phyloP scores from a whole-genome alignment of 495 filamentous ascomycete species.

The Pseudomonodictys pantanalensis region DNA sequence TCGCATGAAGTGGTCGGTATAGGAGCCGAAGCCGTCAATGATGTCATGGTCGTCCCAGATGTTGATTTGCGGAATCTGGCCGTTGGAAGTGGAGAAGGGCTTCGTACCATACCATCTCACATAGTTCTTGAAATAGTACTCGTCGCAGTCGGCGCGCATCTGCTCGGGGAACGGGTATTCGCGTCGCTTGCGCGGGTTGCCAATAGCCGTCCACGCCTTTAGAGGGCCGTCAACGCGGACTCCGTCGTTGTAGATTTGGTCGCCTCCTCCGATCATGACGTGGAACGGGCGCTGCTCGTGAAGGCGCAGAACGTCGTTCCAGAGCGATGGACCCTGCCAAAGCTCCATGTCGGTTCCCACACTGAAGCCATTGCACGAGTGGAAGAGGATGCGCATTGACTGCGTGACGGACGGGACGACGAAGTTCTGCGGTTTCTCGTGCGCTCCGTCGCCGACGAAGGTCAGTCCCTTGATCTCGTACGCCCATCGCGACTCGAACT shows the following conservation, averaged over 20 bases:
- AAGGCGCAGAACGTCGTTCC: slow-evolving; percentile 83
- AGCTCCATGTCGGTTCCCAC: slow-evolving; percentile 85
- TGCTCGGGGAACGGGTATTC: slow-evolving; percentile 70
- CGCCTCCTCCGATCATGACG: slow-evolving; percentile 93
- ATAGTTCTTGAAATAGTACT: slow-evolving; percentile 89
- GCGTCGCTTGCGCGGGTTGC: slow-evolving; percentile 76
- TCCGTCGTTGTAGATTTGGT: slow-evolving; percentile 93
- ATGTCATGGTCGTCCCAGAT: slow-evolving; percentile 91
- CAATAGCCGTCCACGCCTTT: slow-evolving; percentile 73
- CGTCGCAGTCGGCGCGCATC: slow-evolving; percentile 74
- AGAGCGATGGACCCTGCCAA: slow-evolving; percentile 77
- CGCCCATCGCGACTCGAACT: slow-evolving; percentile 57
- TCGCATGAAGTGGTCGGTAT: slow-evolving; percentile 90
- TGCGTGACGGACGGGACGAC: slow-evolving; percentile 72
- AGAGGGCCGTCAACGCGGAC: slow-evolving; percentile 81
- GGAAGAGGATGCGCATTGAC: slow-evolving; percentile 93
- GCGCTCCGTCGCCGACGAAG: slow-evolving; percentile 42
- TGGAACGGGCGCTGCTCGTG: slow-evolving; percentile 74
- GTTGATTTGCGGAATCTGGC: slow-evolving; percentile 85
- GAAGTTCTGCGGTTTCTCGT: slow-evolving; percentile 47
- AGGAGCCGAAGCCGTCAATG: slow-evolving; percentile 83
- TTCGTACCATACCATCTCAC: slow-evolving; percentile 79
- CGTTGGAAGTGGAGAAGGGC: slow-evolving; percentile 80
- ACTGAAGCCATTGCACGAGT: slow-evolving; percentile 95
- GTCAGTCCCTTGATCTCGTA: slow-evolving; percentile 54